phyloP scores from a whole-genome alignment of 2,329 filamentous ascomycete species.

The Colletotrichum australisinense region DNA sequence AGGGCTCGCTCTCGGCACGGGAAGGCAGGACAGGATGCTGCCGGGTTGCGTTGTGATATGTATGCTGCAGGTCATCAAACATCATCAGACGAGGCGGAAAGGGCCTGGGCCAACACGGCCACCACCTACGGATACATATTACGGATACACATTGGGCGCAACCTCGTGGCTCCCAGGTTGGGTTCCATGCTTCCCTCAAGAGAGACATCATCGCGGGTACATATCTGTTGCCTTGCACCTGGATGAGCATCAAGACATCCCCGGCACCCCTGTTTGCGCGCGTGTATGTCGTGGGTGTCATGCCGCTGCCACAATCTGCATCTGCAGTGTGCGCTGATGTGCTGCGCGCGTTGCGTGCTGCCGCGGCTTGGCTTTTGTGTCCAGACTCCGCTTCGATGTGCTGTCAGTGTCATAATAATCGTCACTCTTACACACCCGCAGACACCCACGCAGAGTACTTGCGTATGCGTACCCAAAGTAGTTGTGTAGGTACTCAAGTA shows the following conservation, averaged over 20 bases:
- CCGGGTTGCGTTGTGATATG: neutral
- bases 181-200: slow-evolving; percentile 14
- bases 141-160: slow-evolving; percentile 1
- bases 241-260: slow-evolving; percentile 1
- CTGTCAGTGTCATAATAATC: slow-evolving; percentile 26
- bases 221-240: too few relatives aligned
- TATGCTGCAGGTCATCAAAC: neutral
- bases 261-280: slow-evolving; percentile 4
- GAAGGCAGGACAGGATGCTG: neutral
- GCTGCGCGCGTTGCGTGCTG: neutral
- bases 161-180: slow-evolving; percentile 25
- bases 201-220: neutral
- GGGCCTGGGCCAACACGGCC: neutral
- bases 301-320: slow-evolving; percentile 22
- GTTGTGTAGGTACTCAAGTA: too few relatives aligned
- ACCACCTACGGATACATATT: too few relatives aligned
- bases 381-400: neutral
- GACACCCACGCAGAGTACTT: neutral
- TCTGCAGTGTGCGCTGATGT: neutral
- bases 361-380: neutral
- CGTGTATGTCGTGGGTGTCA: neutral
- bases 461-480: too few relatives aligned
- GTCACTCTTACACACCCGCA: neutral
- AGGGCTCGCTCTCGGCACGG: neutral
- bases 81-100: neutral